Evolutionary conservation across 192 early-diverging fungal genomes (phyloP).

Genomic region (Coemansia sp.): DNA sequence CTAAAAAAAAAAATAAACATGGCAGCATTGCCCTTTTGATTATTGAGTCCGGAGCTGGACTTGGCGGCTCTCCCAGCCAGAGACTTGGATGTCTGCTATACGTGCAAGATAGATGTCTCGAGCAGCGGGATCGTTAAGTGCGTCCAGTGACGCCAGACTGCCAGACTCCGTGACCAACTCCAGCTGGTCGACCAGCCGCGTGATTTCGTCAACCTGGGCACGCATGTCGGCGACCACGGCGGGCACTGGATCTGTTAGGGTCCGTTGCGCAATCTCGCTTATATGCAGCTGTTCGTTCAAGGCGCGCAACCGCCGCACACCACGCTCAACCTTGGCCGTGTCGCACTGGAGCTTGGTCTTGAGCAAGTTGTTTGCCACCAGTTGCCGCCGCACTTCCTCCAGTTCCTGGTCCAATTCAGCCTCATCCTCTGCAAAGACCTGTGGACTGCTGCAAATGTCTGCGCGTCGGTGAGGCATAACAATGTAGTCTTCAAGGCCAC

Average conservation of each 20-base stretch:
- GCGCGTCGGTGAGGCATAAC: conserved; percentile 42
- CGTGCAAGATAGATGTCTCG: conserved; percentile 50
- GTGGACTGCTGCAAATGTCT: conserved; percentile 9
- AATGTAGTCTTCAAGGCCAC: conserved; percentile 47
- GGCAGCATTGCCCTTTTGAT: background rate
- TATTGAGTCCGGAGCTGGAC: conserved; percentile 31
- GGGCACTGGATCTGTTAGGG: conserved; percentile 20
- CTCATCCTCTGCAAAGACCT: conserved; percentile 45
- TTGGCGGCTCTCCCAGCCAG: conserved; percentile 32
- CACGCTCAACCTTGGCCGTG: conserved; percentile 33
- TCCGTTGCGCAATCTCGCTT: conserved; percentile 24
- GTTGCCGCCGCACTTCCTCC: conserved; percentile 37
- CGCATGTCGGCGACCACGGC: conserved; percentile 20
- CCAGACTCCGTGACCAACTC: conserved; percentile 18
- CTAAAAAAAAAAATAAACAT: background rate
- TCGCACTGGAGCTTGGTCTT: conserved; percentile 35
- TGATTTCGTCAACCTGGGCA: conserved; percentile 26
- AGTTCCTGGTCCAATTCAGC: conserved; percentile 45
- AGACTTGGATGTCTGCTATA: conserved; percentile 45
- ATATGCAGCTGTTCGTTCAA: conserved; percentile 50
- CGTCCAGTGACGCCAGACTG: conserved; percentile 23
- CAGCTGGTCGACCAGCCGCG: conserved; percentile 39
- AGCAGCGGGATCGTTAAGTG: conserved; percentile 46
- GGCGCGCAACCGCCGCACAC: conserved; percentile 36
- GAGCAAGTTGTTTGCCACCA: conserved; percentile 41